Percentiles rank a stretch among this genome's conserved stretches.
These are phyloP conservation scores for Penicillium sp. DNA, from an alignment of 2,329 filamentous ascomycete genomes.

Conservation along the genomic window DNA sequence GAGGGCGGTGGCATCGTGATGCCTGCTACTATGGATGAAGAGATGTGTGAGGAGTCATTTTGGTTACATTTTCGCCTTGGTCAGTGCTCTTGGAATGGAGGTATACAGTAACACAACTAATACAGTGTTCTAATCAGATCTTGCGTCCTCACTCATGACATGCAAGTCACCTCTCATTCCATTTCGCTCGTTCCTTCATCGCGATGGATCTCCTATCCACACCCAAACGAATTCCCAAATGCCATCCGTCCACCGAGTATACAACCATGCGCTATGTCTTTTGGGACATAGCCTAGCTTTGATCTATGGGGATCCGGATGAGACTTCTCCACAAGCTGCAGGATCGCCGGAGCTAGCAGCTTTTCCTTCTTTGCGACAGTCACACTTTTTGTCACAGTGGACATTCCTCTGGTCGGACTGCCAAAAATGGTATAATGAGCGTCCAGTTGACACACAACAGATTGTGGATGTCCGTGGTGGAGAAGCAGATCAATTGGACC, in stretches of 20 bases:
- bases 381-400: constrained; percentile 28
- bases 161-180: constrained; percentile 22
- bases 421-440: constrained; percentile 32
- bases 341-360: constrained; percentile 15
- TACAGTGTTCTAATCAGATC: constrained; percentile 12
- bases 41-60: constrained; percentile 23
- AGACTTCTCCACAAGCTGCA: constrained; percentile 6
- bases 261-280: constrained; percentile 24
- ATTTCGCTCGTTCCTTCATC: constrained; percentile 22
- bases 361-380: constrained; percentile 23
- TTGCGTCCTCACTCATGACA: constrained; percentile 24
- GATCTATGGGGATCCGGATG: constrained; percentile 18
- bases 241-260: constrained; percentile 15
- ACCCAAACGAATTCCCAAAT: background rate
- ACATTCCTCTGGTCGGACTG: constrained; percentile 31
- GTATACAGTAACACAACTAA: background rate
- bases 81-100: constrained; percentile 4
- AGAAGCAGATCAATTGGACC: constrained; percentile 30
- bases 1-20: constrained; percentile 9
- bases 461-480: constrained; percentile 30
- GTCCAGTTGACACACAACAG: constrained; percentile 24
- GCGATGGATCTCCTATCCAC: constrained; percentile 21
- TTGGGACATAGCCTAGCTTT: constrained; percentile 24
- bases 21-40: constrained; percentile 9
- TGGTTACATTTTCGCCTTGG: constrained; percentile 28